Percentiles rank a stretch among this genome's conserved stretches.
Conservation (phyloP, 768 basidiomycete species). For the Hortiboletus campestris region DNA sequence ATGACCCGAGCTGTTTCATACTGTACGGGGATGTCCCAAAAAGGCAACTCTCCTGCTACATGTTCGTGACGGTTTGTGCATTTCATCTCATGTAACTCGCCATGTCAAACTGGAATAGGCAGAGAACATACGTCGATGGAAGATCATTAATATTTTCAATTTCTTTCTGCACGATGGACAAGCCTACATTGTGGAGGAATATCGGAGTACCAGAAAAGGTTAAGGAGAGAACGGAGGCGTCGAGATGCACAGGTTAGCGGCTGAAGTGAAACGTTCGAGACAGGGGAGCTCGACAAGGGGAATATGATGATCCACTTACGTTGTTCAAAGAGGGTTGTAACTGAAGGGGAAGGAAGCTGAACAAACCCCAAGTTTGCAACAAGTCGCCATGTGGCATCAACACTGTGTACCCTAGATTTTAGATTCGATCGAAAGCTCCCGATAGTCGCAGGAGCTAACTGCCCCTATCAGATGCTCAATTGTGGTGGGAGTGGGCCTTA, state of each 20-base stretch:
- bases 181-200: not conserved
- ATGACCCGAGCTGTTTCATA: not conserved
- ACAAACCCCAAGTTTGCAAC: not conserved
- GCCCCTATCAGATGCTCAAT: slow-evolving; percentile 5
- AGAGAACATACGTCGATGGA: not conserved
- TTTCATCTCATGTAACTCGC: slow-evolving; percentile 4
- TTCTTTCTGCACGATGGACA: not conserved
- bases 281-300: not conserved
- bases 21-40: slow-evolving; percentile 2
- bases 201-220: not conserved
- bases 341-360: not conserved
- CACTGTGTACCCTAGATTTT: slow-evolving; percentile 11
- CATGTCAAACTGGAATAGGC: not conserved
- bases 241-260: slow-evolving; percentile 1
- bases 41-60: slow-evolving; percentile 3
- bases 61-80: not conserved
- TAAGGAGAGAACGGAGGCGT: not conserved
- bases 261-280: not conserved
- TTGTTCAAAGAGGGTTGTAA: slow-evolving; percentile 4
- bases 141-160: not conserved
- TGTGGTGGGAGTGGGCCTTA: not conserved
- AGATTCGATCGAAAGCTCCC: slow-evolving; percentile 4
- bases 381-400: slow-evolving; percentile 1
- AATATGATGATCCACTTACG: slow-evolving; percentile 5
- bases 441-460: slow-evolving; percentile 8